These are phyloP conservation scores for Lagerstroemia speciosa DNA, from an alignment of 345 rosid genomes.

Conservation along the genomic window DNA sequence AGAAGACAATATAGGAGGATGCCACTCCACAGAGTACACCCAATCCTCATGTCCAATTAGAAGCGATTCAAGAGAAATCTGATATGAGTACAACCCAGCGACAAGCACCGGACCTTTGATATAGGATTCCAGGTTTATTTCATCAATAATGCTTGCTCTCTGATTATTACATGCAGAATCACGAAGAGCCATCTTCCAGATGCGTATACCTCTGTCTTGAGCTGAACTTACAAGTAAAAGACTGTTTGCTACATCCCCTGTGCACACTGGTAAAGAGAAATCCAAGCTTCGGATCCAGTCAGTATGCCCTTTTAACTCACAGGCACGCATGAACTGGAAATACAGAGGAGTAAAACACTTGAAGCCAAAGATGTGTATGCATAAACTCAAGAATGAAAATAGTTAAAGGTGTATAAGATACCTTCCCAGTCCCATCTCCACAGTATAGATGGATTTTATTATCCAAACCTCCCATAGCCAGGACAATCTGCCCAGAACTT, in stretches of 20 bases:
- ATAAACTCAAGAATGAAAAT: neutral
- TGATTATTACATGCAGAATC: constrained; percentile 22
- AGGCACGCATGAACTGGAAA: constrained; percentile 59
- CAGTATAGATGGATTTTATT: constrained; percentile 68
- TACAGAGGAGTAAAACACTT: constrained; percentile 9
- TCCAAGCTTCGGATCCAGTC: constrained; percentile 96
- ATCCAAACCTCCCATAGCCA: constrained; percentile 95
- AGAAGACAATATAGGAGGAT: constrained; percentile 43
- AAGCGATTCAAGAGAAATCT: constrained; percentile 88
- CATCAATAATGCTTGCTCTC: constrained; percentile 34
- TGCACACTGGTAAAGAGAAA: constrained; percentile 63
- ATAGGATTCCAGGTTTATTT: constrained; percentile 67
- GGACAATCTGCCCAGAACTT: constrained; percentile 37
- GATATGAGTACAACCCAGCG: constrained; percentile 61
- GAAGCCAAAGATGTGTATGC: neutral
- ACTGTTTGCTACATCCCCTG: constrained; percentile 29
- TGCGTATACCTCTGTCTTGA: constrained; percentile 86
- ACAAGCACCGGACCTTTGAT: constrained; percentile 80
- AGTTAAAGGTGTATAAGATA: constrained; percentile 16
- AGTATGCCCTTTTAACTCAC: constrained; percentile 88
- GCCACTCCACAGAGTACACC: constrained; percentile 96
- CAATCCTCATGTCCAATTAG: constrained; percentile 95
- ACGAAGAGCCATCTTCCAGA: constrained; percentile 61
- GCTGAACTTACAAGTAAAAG: constrained; percentile 87
- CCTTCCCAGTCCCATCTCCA: constrained; percentile 71